Base-by-base conservation (phyloP, 1,284 basidiomycete genomes). In the Tilletiopsis washingtonensis region DNA sequence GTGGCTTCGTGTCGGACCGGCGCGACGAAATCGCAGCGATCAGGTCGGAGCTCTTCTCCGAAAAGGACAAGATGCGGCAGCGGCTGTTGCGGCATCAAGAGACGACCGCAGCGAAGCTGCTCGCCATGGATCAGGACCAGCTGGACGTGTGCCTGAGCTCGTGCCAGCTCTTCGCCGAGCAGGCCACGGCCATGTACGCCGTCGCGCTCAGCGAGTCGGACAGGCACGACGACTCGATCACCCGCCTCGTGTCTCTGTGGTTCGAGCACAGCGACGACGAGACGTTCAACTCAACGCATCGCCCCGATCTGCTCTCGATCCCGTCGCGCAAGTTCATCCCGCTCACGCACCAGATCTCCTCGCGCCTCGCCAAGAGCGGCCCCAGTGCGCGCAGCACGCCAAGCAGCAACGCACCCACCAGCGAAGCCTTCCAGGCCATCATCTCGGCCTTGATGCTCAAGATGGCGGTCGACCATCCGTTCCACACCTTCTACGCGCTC, bases 401-500 rank as follows among this genome's bases (percentile, higher is more conserved):
- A 2, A 36, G 42, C n/a, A 15, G 6, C 17, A 15, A 9, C 67
- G 65, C 5, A 59, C 74, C 6, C 66, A 29, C 32, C 1, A 14
- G 43, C 19, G 37, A 49, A 5, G 54, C 63, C 4, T 83, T 83
- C 59, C 88, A 91, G 65, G 64, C 75, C 12, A 81, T 78, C 49
- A 77, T 97, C 6, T 81, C 83, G 50, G 72, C 62, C 1, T 75
- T 94, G 17, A 77, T 97, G 17, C 53, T 81, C 1, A 81, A 85
- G 9, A 85, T 98, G 79, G 86, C 85, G 62, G 74, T 75, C 44
- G 88, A 97, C 47, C 94, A 98, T 71, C 91, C 93, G 0, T 97
- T 89, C 75, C 94, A 98, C 69, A 85, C 83, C 58, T 75, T 96
- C 5, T 94, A 91, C 73, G 88, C 93, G 60, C 81, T 98, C 12